Evolutionary conservation across 352 stramenopile genomes (phyloP), one percentile per base, ranked within the genome.

Genomic region (Thraustochytrium striatum): DNA sequence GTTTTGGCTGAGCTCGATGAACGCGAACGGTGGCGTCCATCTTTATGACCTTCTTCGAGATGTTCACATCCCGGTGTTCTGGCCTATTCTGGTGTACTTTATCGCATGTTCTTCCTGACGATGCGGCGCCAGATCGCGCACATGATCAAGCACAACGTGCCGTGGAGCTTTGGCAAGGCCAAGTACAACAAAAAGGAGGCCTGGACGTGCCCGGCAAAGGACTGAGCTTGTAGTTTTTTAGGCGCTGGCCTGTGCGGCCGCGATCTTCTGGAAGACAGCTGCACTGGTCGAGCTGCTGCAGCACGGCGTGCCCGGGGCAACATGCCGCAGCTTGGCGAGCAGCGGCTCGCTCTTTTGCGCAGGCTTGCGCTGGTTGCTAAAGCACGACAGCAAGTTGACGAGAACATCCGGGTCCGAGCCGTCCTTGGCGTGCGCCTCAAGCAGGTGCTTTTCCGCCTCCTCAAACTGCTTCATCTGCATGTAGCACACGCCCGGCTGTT

Each of bases 71-170:
- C 96, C 95, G 0, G 96, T 99, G 5, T 99, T 99, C 87, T 99
- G 96, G 96, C 96, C 96, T 25, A 99, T 99, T 83, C 84, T 99
- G 72, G 86, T 99, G 79, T 99, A 99, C 89, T 99, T 99, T 85
- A 94, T 98, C 83, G 89, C 65, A 89, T 99, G 21, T 98, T 99
- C 83, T 92, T 97, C 86, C 90, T 99, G 82, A 98, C 96, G 25
- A 98, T 99, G 95, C 98, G 98, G 88, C 90, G 94, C 83, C 95
- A 98, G 89, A 98, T 99, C 86, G 93, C 96, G 85, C 96, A 99
- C 87, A 99, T 99, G 96, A 98, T 97, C 89, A 98, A 98, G 87
- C 93, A 99, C 88, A 97, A 97, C 84, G 94, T 99, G 7, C 95
- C 95, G 28, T 98, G 96, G 87, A 94, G 86, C 83, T 95, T 93